Evolutionary conservation across 2,329 filamentous ascomycete genomes (phyloP).

Genomic region (Teratosphaeria pseudoeucalypti): DNA sequence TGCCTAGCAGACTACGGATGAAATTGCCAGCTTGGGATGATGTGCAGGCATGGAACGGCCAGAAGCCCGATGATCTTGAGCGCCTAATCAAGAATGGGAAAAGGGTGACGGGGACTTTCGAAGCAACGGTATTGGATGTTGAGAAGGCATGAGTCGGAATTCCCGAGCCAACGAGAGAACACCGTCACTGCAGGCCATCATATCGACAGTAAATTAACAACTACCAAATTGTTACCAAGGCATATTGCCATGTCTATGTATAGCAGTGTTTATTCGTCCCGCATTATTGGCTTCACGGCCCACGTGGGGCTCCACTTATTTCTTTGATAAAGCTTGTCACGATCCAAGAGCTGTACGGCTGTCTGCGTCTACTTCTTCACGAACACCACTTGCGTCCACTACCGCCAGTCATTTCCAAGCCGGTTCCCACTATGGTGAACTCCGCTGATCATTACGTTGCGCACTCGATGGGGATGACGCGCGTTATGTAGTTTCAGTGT

Average conservation of each 20-base stretch:
- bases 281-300: neutral
- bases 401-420: no score
- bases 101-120: neutral
- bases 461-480: neutral
- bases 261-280: neutral
- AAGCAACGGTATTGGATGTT: neutral
- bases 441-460: neutral
- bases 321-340: neutral
- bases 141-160: neutral
- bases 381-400: neutral
- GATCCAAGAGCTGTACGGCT: neutral
- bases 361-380: neutral
- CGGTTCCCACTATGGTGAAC: no score
- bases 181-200: no score
- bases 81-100: neutral
- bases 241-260: neutral
- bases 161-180: neutral
- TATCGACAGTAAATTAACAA: no score
- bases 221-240: no score
- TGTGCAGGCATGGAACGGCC: slow-evolving; percentile 14
- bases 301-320: neutral
- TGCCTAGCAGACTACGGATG: slow-evolving; percentile 41
- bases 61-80: neutral
- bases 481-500: neutral
- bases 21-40: slow-evolving; percentile 46